Conservation (phyloP, 768 basidiomycete genomes). For the Hypholoma fasciculare region DNA sequence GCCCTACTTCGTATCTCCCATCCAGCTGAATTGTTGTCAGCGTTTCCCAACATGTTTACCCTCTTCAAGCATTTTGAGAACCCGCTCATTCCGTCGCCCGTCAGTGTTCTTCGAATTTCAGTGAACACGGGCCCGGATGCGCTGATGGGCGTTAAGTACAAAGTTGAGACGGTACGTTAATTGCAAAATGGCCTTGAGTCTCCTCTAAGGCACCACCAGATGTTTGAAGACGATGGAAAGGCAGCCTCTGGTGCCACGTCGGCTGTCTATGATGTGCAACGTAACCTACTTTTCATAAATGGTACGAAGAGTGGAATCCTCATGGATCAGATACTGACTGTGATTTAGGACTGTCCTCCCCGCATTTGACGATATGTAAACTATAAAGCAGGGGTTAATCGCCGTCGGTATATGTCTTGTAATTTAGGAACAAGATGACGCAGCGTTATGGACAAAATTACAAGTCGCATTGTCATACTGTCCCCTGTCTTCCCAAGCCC, state of each 20-base stretch:
- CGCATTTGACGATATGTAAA: constrained; percentile 17
- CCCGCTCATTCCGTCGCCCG: constrained; percentile 38
- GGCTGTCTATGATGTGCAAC: constrained; percentile 47
- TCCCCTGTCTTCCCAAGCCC: no score
- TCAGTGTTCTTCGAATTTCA: constrained; percentile 47
- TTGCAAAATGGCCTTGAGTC: neutral
- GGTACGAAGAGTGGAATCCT: constrained; percentile 29
- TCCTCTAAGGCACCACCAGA: neutral
- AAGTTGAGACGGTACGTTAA: constrained; percentile 39
- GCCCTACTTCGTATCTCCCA: neutral
- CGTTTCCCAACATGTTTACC: constrained; percentile 42
- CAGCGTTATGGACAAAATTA: no score
- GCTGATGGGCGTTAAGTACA: constrained; percentile 52
- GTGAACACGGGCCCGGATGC: constrained; percentile 39
- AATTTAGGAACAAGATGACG: no score
- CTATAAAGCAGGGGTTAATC: neutral
- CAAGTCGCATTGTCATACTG: no score
- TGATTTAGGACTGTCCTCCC: constrained; percentile 12
- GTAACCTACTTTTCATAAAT: constrained; percentile 48
- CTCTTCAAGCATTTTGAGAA: constrained; percentile 39
- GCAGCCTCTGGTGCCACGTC: constrained; percentile 51
- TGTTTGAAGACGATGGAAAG: constrained; percentile 59
- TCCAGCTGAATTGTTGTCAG: constrained; percentile 24
- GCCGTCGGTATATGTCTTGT: neutral
- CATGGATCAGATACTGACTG: neutral